Conservation (phyloP, 495 filamentous ascomycete species). For the Penicillium verhagenii region DNA sequence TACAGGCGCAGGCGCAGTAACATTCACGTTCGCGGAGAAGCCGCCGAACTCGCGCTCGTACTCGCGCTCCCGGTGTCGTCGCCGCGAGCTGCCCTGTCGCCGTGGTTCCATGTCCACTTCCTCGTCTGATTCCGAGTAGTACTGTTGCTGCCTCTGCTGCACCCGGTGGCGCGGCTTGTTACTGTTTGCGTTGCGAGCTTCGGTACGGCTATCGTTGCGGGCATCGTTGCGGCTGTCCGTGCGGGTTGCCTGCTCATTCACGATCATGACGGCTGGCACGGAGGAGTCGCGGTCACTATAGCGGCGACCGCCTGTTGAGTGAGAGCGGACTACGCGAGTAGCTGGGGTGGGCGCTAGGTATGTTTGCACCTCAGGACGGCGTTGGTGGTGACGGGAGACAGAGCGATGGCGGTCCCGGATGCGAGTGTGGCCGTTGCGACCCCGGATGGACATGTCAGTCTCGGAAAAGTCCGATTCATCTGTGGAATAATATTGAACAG, state of each 20-base stretch:
- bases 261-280: constrained; percentile 22
- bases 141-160: constrained; percentile 18
- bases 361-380: constrained; percentile 18
- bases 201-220: not conserved
- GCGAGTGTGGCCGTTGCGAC: constrained; percentile 20
- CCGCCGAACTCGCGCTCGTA: not conserved
- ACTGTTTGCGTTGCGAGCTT: constrained; percentile 12
- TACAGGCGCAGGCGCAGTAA: too few relatives aligned
- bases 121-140: constrained; percentile 33
- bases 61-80: not conserved
- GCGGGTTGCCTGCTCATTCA: constrained; percentile 25
- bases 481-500: constrained; percentile 13
- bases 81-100: constrained; percentile 9
- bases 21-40: not conserved
- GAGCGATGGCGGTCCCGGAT: constrained; percentile 39
- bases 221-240: not conserved
- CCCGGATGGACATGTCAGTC: constrained; percentile 37
- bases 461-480: constrained; percentile 41
- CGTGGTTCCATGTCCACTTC: constrained; percentile 17
- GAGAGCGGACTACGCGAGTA: constrained; percentile 35
- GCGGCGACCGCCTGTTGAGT: constrained; percentile 42
- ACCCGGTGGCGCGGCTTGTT: constrained; percentile 19
- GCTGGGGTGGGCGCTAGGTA: constrained; percentile 19
- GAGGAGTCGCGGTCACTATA: constrained; percentile 18
- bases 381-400: constrained; percentile 37